A percentile compares a stretch with the other conserved stretches of the same genome.
Evolutionary conservation across 1,284 basidiomycete genomes (phyloP).

Genomic region (Ceratobasidium sp.): DNA sequence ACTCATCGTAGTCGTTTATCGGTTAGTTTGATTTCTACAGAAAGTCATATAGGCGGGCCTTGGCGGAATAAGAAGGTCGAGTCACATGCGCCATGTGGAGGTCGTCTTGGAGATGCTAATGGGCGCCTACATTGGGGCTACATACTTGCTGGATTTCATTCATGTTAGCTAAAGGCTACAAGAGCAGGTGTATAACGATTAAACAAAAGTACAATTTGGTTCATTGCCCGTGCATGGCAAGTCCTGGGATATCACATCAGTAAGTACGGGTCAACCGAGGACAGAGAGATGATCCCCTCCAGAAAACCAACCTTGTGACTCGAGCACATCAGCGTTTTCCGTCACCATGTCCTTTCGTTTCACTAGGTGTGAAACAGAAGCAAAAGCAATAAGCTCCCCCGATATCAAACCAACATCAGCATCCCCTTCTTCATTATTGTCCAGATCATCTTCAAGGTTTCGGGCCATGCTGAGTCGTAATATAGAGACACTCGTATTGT

Average conservation of each 20-base stretch:
- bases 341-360: conserved; percentile 2
- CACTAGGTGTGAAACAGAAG: conserved; percentile 18
- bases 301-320: neutral
- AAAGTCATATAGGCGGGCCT: too few species aligned
- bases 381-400: conserved; percentile 18
- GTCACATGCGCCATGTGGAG: too few species aligned
- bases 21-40: too few species aligned
- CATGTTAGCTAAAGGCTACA: too few species aligned
- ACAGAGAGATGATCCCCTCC: neutral
- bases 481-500: conserved; percentile 29
- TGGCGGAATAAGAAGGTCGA: too few species aligned
- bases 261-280: too few species aligned
- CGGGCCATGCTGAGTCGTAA: neutral
- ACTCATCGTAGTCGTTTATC: too few species aligned
- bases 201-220: too few species aligned
- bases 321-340: conserved; percentile 32
- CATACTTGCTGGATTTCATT: too few species aligned
- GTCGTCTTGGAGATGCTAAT: too few species aligned
- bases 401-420: neutral
- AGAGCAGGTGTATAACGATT: too few species aligned
- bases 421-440: neutral
- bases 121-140: too few species aligned
- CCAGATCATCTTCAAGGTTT: neutral
- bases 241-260: neutral
- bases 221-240: neutral